These are phyloP conservation scores for Debaryomyces prosopidis DNA, from an alignment of 805 yeast genomes.

Conservation along the genomic window DNA sequence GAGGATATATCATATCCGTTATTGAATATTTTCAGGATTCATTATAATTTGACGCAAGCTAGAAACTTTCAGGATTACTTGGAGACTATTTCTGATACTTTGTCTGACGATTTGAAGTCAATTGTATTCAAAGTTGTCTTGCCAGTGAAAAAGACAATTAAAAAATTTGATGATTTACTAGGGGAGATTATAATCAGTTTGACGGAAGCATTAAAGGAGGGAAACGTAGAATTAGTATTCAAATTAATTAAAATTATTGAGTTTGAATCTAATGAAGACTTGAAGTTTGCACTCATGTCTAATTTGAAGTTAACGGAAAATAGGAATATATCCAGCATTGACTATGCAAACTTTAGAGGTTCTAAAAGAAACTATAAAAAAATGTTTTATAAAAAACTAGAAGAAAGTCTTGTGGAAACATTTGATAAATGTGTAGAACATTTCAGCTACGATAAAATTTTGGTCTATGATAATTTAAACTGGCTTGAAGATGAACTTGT, in stretches of 20 bases:
- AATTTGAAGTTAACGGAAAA: constrained; percentile 25
- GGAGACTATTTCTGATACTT: constrained; percentile 46
- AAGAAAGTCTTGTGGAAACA: constrained; percentile 61
- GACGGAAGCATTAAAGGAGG: constrained; percentile 71
- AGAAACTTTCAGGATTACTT: constrained; percentile 81
- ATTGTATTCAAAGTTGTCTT: constrained; percentile 59
- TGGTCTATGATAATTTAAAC: constrained; percentile 66
- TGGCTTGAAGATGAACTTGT: constrained; percentile 84
- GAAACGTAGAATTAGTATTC: constrained; percentile 65
- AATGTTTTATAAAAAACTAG: constrained; percentile 59
- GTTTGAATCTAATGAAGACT: constrained; percentile 77
- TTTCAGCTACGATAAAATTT: constrained; percentile 50
- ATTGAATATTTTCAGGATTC: constrained; percentile 63
- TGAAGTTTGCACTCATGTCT: constrained; percentile 41
- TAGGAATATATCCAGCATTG: constrained; percentile 14
- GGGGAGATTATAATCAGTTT: constrained; percentile 65
- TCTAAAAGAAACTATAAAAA: constrained; percentile 59
- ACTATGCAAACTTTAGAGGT: constrained; percentile 32
- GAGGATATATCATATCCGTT: constrained; percentile 42
- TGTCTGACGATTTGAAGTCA: constrained; percentile 63
- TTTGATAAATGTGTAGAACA: constrained; percentile 65
- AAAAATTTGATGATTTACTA: constrained; percentile 64
- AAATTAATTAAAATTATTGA: constrained; percentile 78
- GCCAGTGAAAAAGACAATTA: constrained; percentile 48
- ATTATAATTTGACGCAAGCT: constrained; percentile 66